Percentiles rank a stretch among this genome's conserved stretches.
Evolutionary conservation across 2,329 filamentous ascomycete genomes (phyloP).

Genomic region (Trichoderma guizhouense): DNA sequence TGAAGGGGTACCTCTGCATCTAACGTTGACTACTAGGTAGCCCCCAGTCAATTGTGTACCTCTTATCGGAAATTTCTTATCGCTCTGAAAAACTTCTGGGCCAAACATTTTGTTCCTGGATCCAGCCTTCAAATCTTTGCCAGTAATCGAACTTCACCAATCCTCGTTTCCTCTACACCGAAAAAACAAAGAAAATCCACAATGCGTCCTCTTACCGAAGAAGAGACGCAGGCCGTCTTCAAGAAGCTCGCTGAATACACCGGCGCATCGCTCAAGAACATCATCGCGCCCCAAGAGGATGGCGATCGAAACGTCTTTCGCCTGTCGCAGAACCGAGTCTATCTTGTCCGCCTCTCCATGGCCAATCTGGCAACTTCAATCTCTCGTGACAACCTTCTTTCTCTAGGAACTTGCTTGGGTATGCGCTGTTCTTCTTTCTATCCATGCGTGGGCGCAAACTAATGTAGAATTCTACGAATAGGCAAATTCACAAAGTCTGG

Average conservation of each 20-base stretch:
- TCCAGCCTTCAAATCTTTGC: not conserved
- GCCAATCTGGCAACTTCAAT: slow-evolving; percentile 90
- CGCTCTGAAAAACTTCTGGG: slow-evolving; percentile 9
- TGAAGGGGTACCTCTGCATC: not conserved
- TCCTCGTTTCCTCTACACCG: not conserved
- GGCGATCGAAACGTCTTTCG: slow-evolving; percentile 83
- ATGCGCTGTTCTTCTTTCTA: slow-evolving; percentile 19
- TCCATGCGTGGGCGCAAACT: not conserved
- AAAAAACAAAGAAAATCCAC: not conserved
- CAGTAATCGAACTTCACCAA: not conserved
- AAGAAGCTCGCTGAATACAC: slow-evolving; percentile 93
- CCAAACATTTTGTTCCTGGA: slow-evolving; percentile 2
- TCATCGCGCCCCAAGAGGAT: slow-evolving; percentile 71
- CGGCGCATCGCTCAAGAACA: slow-evolving; percentile 77
- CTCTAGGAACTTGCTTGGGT: slow-evolving; percentile 81
- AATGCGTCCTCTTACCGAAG: slow-evolving; percentile 80
- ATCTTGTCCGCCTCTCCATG: slow-evolving; percentile 85
- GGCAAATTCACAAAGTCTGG: slow-evolving; percentile 96
- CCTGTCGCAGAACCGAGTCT: slow-evolving; percentile 77
- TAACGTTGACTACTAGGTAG: not conserved
- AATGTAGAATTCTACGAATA: slow-evolving; percentile 23
- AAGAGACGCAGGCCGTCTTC: slow-evolving; percentile 78
- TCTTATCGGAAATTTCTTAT: slow-evolving; percentile 16
- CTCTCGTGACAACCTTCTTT: slow-evolving; percentile 75
- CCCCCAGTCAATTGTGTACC: not conserved